Percentiles rank a stretch among this genome's conserved stretches.
Evolutionary conservation across 2,329 filamentous ascomycete species (phyloP).

Genomic region (Fusarium temperatum): DNA sequence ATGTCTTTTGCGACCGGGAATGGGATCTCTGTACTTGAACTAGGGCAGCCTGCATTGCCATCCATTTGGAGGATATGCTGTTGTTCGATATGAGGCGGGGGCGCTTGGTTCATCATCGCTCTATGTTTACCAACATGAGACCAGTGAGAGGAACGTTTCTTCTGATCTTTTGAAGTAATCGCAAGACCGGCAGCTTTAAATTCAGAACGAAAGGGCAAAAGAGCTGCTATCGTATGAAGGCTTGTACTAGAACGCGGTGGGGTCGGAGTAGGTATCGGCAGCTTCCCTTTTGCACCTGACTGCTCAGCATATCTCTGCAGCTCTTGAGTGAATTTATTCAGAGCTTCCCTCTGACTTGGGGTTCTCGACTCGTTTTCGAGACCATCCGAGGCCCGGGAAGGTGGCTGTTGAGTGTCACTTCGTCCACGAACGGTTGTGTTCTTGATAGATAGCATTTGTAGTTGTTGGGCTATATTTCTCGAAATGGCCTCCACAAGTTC

Average conservation of each 20-base stretch:
- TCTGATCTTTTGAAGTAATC: constrained; percentile 61
- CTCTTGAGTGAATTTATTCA: constrained; percentile 50
- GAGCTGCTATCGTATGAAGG: constrained; percentile 60
- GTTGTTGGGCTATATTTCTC: constrained; percentile 56
- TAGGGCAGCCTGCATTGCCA: constrained; percentile 39
- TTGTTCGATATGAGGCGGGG: background rate
- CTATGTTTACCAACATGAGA: constrained; percentile 19
- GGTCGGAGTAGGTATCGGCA: constrained; percentile 52
- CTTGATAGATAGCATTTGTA: constrained; percentile 50
- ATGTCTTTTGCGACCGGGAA: constrained; percentile 44
- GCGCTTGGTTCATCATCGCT: background rate
- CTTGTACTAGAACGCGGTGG: constrained; percentile 53
- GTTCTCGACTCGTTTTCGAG: constrained; percentile 49
- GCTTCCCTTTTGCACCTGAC: constrained; percentile 49
- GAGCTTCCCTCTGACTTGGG: constrained; percentile 53
- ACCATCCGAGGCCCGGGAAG: background rate
- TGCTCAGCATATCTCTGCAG: constrained; percentile 46
- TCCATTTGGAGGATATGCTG: constrained; percentile 43
- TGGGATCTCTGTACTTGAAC: constrained; percentile 44
- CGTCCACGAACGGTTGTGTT: background rate
- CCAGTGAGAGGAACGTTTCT: constrained; percentile 40
- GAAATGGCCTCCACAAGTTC: constrained; percentile 56
- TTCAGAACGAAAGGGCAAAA: constrained; percentile 63
- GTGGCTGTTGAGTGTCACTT: background rate
- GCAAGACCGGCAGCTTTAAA: constrained; percentile 64